Conservation (phyloP, 208 protist species). For the Acanthamoeba healyi region DNA sequence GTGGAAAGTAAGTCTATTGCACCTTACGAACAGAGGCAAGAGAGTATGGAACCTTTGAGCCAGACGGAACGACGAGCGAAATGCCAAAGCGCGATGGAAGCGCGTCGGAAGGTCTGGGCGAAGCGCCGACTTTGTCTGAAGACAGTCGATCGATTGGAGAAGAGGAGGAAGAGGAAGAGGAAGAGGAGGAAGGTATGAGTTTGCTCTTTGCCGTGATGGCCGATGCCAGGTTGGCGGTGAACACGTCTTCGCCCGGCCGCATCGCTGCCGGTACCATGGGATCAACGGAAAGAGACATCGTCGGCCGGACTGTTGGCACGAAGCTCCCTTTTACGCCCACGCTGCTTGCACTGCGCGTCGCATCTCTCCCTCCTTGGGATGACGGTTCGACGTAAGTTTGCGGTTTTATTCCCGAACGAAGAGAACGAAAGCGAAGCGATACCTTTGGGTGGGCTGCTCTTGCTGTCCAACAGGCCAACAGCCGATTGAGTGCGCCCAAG, state of each 20-base stretch:
- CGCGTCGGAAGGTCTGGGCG: background rate
- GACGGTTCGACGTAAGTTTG: too few relatives aligned
- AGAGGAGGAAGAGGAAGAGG: background rate
- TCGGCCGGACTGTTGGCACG: background rate
- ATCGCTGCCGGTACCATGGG: background rate
- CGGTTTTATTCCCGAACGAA: background rate
- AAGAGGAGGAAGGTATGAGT: background rate
- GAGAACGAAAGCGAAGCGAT: background rate
- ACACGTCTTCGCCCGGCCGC: constrained; percentile 25
- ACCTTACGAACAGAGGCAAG: background rate
- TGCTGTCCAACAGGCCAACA: background rate
- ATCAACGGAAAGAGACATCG: background rate
- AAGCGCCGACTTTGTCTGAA: background rate
- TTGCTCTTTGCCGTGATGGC: constrained; percentile 3
- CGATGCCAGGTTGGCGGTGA: constrained; percentile 39
- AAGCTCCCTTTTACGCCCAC: background rate
- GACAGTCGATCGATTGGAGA: background rate
- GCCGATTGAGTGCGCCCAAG: background rate
- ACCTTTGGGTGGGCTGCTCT: background rate
- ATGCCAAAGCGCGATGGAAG: constrained; percentile 6
- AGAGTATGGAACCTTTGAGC: background rate
- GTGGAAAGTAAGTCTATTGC: background rate
- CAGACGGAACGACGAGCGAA: constrained; percentile 13
- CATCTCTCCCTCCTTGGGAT: background rate
- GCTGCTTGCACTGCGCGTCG: background rate